Evolutionary conservation across 1,139 yeast species (phyloP).

Genomic region (Suhomyces anneliseae): DNA sequence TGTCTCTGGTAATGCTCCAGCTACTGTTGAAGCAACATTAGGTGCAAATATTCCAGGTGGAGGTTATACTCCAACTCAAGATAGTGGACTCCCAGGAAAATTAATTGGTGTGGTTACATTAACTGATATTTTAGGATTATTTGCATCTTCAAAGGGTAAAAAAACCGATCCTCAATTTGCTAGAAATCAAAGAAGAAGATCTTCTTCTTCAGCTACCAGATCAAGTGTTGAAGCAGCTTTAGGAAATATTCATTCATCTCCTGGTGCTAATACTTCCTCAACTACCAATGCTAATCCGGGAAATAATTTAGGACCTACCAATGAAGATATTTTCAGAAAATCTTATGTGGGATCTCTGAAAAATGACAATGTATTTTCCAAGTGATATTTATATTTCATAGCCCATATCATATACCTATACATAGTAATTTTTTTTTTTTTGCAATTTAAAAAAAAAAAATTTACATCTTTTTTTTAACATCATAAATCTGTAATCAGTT

Average conservation of each 20-base stretch:
- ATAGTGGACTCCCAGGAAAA: conserved; percentile 57
- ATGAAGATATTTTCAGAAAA: conserved; percentile 20
- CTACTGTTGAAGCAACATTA: conserved; percentile 22
- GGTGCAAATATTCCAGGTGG: conserved; percentile 11
- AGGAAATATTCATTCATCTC: neutral
- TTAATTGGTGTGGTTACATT: conserved; percentile 87
- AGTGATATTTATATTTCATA: conserved; percentile 2
- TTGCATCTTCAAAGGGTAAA: conserved; percentile 68
- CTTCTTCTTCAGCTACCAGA: conserved; percentile 50
- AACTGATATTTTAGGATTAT: conserved; percentile 80
- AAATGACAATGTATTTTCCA: conserved; percentile 10
- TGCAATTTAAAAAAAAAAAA: neutral
- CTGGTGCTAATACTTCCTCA: neutral
- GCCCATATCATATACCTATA: conserved; percentile 2
- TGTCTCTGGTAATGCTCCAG: neutral
- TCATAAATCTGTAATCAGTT: no score
- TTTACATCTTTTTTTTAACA: no score
- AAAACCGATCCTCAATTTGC: conserved; percentile 80
- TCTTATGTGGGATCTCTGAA: conserved; percentile 14
- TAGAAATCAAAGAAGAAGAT: conserved; percentile 81
- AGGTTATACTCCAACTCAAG: conserved; percentile 8
- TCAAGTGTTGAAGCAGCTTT: conserved; percentile 33
- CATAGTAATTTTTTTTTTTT: neutral
- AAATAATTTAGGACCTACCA: conserved; percentile 10
- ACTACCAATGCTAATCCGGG: conserved; percentile 2